These are phyloP conservation scores for Sporothrix brasiliensis DNA, from an alignment of 2,329 filamentous ascomycete species.

Conservation along the genomic window DNA sequence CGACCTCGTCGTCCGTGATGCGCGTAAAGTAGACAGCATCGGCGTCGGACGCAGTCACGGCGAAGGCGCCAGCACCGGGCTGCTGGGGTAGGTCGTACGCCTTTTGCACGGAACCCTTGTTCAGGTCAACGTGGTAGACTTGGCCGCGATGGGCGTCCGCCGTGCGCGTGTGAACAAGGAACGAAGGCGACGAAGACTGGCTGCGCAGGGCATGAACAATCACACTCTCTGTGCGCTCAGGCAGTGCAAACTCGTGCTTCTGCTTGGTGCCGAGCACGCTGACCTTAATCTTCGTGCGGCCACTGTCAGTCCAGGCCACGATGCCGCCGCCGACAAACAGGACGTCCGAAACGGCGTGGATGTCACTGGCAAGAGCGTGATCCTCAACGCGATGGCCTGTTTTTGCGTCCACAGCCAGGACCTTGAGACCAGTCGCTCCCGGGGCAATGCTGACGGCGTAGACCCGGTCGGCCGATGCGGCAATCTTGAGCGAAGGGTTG, in stretches of 20 bases:
- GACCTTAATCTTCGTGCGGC: slow-evolving; percentile 65
- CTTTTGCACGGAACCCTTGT: slow-evolving; percentile 69
- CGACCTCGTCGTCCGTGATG: slow-evolving; percentile 72
- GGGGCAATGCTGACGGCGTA: slow-evolving; percentile 70
- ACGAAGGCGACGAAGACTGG: slow-evolving; percentile 60
- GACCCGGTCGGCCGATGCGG: slow-evolving; percentile 68
- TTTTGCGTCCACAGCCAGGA: slow-evolving; percentile 71
- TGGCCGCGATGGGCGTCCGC: slow-evolving; percentile 63
- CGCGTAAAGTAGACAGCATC: slow-evolving; percentile 87
- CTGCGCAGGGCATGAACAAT: slow-evolving; percentile 37
- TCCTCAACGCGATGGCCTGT: slow-evolving; percentile 75
- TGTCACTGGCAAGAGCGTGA: slow-evolving; percentile 71
- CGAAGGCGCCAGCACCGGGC: slow-evolving; percentile 72
- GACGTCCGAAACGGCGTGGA: slow-evolving; percentile 65
- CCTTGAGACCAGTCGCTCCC: slow-evolving; percentile 74
- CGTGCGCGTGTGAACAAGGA: slow-evolving; percentile 80
- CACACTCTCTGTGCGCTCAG: slow-evolving; percentile 28
- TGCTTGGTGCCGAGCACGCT: slow-evolving; percentile 67
- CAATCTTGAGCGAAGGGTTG: slow-evolving; percentile 73
- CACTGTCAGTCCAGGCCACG: slow-evolving; percentile 72
- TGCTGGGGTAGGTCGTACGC: slow-evolving; percentile 78
- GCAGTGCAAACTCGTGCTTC: slow-evolving; percentile 46
- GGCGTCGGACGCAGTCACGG: slow-evolving; percentile 70
- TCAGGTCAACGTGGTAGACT: slow-evolving; percentile 79
- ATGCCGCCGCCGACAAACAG: slow-evolving; percentile 77